phyloP scores from a whole-genome alignment of 768 basidiomycete genomes.

The Naganishia kalamii region DNA sequence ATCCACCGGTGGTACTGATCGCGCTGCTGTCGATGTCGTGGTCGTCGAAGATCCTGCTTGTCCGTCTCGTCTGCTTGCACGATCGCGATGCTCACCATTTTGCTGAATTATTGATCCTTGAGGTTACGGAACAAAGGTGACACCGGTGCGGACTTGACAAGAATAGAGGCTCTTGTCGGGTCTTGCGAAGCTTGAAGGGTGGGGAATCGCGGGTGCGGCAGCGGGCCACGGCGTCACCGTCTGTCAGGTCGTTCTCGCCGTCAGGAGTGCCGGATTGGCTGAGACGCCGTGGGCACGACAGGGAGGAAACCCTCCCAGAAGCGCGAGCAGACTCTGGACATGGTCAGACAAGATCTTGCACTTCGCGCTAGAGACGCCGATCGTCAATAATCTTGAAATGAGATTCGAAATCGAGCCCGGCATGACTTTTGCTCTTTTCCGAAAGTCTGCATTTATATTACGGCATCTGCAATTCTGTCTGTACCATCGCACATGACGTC shows the following conservation, averaged over 20 bases:
- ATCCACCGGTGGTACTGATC: neutral
- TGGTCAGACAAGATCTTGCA: too few relatives aligned
- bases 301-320: neutral
- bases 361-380: neutral
- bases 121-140: slow-evolving; percentile 18
- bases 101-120: slow-evolving; percentile 19
- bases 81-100: slow-evolving; percentile 14
- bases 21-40: neutral
- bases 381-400: too few relatives aligned
- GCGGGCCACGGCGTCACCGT: neutral
- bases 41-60: neutral
- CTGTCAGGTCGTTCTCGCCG: slow-evolving; percentile 11
- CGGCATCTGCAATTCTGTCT: too few relatives aligned
- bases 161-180: slow-evolving; percentile 11
- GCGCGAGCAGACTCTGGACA: neutral
- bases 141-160: slow-evolving; percentile 17
- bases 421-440: too few relatives aligned
- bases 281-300: neutral
- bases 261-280: slow-evolving; percentile 1
- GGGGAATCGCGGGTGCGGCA: neutral
- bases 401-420: too few relatives aligned
- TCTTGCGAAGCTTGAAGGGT: slow-evolving; percentile 14
- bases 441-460: too few relatives aligned
- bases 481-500: too few relatives aligned
- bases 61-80: neutral